Percentiles rank a stretch among this genome's conserved stretches.
phyloP scores from a whole-genome alignment of 1,284 basidiomycete genomes.

The Tremellales sp. region DNA sequence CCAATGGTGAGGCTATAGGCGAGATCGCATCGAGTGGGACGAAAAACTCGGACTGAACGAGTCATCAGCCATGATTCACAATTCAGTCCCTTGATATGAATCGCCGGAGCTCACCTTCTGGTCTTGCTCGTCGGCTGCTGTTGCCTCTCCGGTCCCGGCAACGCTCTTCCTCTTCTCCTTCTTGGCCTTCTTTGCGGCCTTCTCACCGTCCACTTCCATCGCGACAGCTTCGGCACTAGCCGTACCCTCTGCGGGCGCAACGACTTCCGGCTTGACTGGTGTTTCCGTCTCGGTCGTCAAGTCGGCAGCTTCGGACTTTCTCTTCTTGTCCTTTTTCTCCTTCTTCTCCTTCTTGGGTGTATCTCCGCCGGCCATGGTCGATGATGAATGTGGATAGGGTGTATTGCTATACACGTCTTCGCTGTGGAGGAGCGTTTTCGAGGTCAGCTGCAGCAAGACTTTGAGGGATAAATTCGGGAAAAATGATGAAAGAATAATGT shows the following conservation, averaged over 20 bases:
- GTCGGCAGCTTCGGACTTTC: slow-evolving; percentile 47
- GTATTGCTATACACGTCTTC: not conserved
- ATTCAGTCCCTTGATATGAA: not conserved
- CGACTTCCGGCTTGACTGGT: slow-evolving; percentile 17
- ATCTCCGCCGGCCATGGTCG: slow-evolving; percentile 46
- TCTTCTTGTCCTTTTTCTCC: slow-evolving; percentile 47
- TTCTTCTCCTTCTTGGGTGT: slow-evolving; percentile 48
- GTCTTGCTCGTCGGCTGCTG: slow-evolving; percentile 35
- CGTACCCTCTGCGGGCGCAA: slow-evolving; percentile 25
- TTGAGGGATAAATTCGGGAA: not conserved
- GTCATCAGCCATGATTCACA: no score
- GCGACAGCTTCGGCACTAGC: slow-evolving; percentile 41
- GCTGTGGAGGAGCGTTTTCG: not conserved
- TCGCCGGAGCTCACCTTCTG: slow-evolving; percentile 27
- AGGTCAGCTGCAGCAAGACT: not conserved
- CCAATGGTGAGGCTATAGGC: slow-evolving; percentile 83
- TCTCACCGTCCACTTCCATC: slow-evolving; percentile 39
- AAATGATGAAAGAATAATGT: slow-evolving; percentile 1
- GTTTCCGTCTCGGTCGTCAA: slow-evolving; percentile 20
- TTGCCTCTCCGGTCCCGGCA: slow-evolving; percentile 33
- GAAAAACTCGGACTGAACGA: slow-evolving; percentile 50
- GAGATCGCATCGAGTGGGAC: slow-evolving; percentile 77
- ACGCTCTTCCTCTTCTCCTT: slow-evolving; percentile 50
- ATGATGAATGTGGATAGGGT: not conserved
- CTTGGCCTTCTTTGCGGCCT: slow-evolving; percentile 42